Evolutionary conservation across 768 basidiomycete species (phyloP), one percentile per base, ranked within the genome.

Genomic region (Termitomyces sp.): DNA sequence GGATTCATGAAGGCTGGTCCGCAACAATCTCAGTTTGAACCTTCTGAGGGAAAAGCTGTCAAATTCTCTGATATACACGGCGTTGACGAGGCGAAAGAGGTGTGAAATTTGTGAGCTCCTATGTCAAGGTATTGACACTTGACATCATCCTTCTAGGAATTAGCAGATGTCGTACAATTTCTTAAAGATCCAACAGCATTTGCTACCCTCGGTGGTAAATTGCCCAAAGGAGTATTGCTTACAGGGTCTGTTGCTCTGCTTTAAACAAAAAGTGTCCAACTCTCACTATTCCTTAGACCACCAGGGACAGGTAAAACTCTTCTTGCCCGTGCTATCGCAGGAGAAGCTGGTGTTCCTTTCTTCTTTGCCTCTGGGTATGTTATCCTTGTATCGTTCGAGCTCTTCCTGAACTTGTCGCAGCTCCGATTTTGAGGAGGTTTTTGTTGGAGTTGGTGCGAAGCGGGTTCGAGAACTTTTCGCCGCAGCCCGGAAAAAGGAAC

Each of bases 271-370:
- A 32, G 12, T 52, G 49, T 18, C 36, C 28, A 20, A 14, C 30
- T 1, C 42, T 54, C 16, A 56, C 48, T 32, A 54, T 35, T 40
- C 28, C 36, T 20, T 53, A 82, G 81, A 24, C 86, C 88, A 24
- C 92, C 93, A 32, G 93, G 96, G 61, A 98, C 97, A 16, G 97
- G 97, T 69, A 99, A 99, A 78, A 99, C 97, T 2, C 83, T 98
- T 82, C 79, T 99, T n/a, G 97, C 97, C 6, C 80, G 96, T 59
- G 97, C 97, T 9, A 88, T 98, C 6, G 97, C 97, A 3, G 97
- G 97, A 48, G 97, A 99, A 76, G 97, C 97, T 16, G 95, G 90
- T 16, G 97, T 99, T 43, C 94, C 94, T 0, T 99, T 99, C 79
- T 87, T 98, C 71, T 97, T 95, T 67, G 94, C 96, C 36, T 93